Percentiles rank a stretch among this genome's conserved stretches.
These are phyloP conservation scores for Globisporangium spiculum DNA, from an alignment of 352 stramenopile genomes.

Conservation along the genomic window DNA sequence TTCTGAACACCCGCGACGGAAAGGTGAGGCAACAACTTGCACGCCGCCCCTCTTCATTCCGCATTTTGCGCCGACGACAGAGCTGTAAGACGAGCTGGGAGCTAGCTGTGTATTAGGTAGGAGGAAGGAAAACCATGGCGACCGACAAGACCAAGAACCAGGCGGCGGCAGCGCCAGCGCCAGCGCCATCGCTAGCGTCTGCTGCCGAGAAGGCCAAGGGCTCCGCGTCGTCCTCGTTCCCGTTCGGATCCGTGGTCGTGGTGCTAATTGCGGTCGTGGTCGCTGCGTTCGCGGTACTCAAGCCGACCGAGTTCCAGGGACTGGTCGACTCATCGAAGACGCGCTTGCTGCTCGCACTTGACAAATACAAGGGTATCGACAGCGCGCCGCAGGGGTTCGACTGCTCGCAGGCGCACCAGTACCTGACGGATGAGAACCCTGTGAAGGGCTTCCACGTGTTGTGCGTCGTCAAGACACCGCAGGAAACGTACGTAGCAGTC, in stretches of 20 bases:
- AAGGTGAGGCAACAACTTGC: not conserved
- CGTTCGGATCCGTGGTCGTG: conserved; percentile 15
- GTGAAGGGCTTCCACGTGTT: conserved; percentile 77
- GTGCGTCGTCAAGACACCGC: conserved; percentile 44
- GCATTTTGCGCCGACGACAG: not conserved
- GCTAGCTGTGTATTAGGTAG: not conserved
- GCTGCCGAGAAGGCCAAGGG: not conserved
- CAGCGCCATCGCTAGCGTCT: not conserved
- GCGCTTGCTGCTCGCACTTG: conserved; percentile 16
- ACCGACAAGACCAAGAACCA: conserved; percentile 8
- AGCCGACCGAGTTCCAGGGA: conserved; percentile 13
- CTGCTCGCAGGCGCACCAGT: conserved; percentile 35
- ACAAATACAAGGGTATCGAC: conserved; percentile 13
- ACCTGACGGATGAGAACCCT: conserved; percentile 49
- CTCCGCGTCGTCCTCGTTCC: conserved; percentile 8
- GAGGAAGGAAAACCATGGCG: not conserved
- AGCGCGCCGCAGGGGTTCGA: conserved; percentile 24
- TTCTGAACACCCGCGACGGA: not conserved
- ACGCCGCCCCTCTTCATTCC: not conserved
- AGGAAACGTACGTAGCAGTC: conserved; percentile 33
- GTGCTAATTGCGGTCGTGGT: conserved; percentile 18
- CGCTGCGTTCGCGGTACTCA: conserved; percentile 13
- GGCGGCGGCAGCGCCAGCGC: not conserved
- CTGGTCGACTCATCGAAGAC: conserved; percentile 17
- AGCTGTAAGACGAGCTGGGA: not conserved